phyloP scores from a whole-genome alignment of 129 eudicot species.

The Arctium minus region DNA sequence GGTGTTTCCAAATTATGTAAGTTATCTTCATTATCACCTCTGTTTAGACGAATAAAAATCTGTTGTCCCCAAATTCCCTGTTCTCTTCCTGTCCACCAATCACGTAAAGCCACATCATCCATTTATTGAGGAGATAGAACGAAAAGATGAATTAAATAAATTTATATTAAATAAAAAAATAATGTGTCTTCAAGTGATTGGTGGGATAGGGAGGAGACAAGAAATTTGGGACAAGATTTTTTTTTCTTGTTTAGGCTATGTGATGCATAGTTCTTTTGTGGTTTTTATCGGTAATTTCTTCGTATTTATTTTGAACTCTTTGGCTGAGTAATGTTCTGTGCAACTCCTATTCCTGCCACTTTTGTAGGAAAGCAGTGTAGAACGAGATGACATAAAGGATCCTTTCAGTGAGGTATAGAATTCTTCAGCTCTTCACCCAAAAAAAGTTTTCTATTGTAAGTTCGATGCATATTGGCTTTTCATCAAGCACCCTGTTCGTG shows the following conservation, averaged over 20 bases:
- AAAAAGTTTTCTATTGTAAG: neutral
- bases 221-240: too few species aligned
- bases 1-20: constrained; percentile 71
- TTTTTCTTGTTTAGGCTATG: neutral
- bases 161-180: too few species aligned
- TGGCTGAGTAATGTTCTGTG: neutral
- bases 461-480: neutral
- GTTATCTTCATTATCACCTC: constrained; percentile 7
- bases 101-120: neutral
- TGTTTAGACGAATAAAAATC: neutral
- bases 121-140: neutral
- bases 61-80: neutral
- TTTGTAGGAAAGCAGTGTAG: constrained; percentile 68
- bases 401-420: constrained; percentile 60
- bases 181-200: neutral
- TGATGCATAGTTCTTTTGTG: neutral
- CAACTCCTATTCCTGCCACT: neutral
- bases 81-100: neutral
- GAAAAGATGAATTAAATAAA: neutral
- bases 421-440: neutral
- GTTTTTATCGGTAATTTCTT: neutral
- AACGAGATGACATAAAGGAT: constrained; percentile 56
- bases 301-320: neutral
- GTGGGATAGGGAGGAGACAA: neutral
- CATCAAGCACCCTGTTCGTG: too few species aligned